phyloP scores from a whole-genome alignment of 2,329 filamentous ascomycete genomes.

The Aspergillus chevalieri region DNA sequence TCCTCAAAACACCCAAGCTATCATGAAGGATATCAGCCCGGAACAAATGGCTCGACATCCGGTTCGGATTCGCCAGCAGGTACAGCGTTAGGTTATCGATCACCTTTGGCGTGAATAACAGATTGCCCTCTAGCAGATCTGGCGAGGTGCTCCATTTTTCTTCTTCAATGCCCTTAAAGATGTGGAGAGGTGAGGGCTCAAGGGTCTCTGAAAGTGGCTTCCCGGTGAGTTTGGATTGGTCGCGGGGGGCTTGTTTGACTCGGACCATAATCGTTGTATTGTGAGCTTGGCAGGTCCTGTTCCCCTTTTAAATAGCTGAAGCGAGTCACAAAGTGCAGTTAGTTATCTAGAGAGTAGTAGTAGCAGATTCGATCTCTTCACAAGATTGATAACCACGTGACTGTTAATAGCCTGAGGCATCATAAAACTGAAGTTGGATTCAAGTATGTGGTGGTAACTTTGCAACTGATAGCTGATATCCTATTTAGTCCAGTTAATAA shows the following conservation, averaged over 20 bases:
- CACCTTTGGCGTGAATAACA: conserved; percentile 22
- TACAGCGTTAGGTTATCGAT: conserved; percentile 47
- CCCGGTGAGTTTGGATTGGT: conserved; percentile 19
- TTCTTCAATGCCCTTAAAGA: background rate
- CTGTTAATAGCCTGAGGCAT: no score
- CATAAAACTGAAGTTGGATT: no score
- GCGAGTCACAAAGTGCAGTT: background rate
- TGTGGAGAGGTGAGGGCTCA: conserved; percentile 18
- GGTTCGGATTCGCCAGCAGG: conserved; percentile 49
- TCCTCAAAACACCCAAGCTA: conserved; percentile 37
- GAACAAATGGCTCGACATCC: conserved; percentile 54
- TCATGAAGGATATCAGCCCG: conserved; percentile 57
- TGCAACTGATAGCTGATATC: no score
- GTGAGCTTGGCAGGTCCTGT: background rate
- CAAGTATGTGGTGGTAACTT: no score
- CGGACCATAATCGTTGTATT: conserved; percentile 12
- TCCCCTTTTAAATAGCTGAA: background rate
- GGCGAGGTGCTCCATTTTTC: conserved; percentile 29
- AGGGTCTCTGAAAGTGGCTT: conserved; percentile 25
- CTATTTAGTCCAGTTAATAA: no score
- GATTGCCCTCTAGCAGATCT: conserved; percentile 20
- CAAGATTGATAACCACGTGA: no score
- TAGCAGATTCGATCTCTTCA: no score
- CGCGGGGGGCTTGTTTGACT: conserved; percentile 14
- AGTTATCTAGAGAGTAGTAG: background rate